Evolutionary conservation across 495 filamentous ascomycete genomes (phyloP).

Genomic region (Daldinia loculata): DNA sequence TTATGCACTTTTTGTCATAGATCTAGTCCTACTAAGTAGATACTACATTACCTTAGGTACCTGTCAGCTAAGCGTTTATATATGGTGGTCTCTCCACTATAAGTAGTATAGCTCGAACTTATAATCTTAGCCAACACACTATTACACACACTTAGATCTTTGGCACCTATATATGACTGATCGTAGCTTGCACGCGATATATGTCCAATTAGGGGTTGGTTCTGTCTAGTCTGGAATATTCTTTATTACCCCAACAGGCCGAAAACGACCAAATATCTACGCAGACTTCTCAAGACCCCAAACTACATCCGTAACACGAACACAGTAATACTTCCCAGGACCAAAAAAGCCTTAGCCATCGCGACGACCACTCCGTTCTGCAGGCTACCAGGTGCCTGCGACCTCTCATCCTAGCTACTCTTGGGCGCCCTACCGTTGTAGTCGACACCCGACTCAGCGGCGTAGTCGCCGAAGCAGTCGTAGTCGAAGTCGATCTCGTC

Average conservation of each 20-base stretch:
- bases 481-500: conserved; percentile 47
- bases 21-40: too few species aligned
- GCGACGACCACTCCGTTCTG: conserved; percentile 2
- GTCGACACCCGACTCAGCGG: conserved; percentile 37
- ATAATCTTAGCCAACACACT: too few species aligned
- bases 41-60: too few species aligned
- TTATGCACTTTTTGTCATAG: too few species aligned
- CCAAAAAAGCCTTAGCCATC: conserved; percentile 16
- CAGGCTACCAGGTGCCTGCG: conserved; percentile 26
- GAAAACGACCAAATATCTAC: neutral
- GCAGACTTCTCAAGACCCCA: neutral
- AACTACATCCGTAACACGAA: neutral
- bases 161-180: too few species aligned
- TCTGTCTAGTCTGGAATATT: too few species aligned
- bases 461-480: conserved; percentile 47
- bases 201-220: too few species aligned
- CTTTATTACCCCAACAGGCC: neutral
- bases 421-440: conserved; percentile 45
- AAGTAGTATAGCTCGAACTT: too few species aligned
- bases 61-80: too few species aligned
- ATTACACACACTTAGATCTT: too few species aligned
- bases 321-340: conserved; percentile 19
- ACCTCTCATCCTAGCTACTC: conserved; percentile 19
- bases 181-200: too few species aligned
- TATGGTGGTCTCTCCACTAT: too few species aligned